Evolutionary conservation across 495 filamentous ascomycete genomes (phyloP).

Genomic region (Penicillium maclennaniae): DNA sequence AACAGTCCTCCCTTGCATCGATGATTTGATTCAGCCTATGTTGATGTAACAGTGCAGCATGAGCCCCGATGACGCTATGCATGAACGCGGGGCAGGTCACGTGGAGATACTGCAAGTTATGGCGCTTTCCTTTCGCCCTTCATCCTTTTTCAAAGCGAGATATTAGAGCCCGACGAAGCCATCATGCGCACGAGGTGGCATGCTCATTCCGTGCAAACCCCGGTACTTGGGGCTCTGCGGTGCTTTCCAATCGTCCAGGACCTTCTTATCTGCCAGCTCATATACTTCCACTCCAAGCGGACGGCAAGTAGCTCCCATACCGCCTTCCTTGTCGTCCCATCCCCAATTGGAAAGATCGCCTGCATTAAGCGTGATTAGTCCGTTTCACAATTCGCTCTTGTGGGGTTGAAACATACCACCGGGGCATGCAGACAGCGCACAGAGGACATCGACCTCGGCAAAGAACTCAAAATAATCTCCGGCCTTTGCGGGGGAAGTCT

Average conservation of each 20-base stretch:
- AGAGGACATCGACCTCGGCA: slow-evolving; percentile 69
- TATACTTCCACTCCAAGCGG: slow-evolving; percentile 70
- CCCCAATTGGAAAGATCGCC: slow-evolving; percentile 74
- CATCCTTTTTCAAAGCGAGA: background rate
- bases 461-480: slow-evolving; percentile 75
- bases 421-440: slow-evolving; percentile 63
- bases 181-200: slow-evolving; percentile 34
- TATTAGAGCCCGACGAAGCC: slow-evolving; percentile 30
- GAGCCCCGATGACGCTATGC: slow-evolving; percentile 20
- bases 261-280: slow-evolving; percentile 47
- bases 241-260: slow-evolving; percentile 57
- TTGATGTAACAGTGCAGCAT: slow-evolving; percentile 22
- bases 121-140: background rate
- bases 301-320: slow-evolving; percentile 71
- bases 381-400: background rate
- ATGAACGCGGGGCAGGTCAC: slow-evolving; percentile 26
- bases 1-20: background rate
- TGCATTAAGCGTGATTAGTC: slow-evolving; percentile 36
- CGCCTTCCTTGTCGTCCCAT: slow-evolving; percentile 61
- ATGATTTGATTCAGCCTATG: background rate
- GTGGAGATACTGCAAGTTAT: slow-evolving; percentile 14
- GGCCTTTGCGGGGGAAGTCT: slow-evolving; percentile 60
- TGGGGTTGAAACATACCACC: slow-evolving; percentile 35
- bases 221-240: slow-evolving; percentile 55
- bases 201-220: slow-evolving; percentile 64